Conservation (phyloP, 2,329 filamentous ascomycete genomes). For the Bisporella sp. region DNA sequence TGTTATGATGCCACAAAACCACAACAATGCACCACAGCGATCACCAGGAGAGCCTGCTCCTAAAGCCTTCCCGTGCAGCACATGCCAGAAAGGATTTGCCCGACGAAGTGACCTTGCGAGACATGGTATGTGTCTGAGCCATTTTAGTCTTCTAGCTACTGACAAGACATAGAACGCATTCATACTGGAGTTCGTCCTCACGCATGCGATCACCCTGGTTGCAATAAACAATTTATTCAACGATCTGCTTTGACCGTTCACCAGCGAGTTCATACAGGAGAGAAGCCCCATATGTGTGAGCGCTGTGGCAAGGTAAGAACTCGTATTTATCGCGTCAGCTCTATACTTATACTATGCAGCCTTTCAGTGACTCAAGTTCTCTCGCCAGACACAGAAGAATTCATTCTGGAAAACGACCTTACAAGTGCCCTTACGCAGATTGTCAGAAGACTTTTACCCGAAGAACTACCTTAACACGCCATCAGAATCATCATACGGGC, state of each 20-base stretch:
- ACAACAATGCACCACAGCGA: slow-evolving; percentile 10
- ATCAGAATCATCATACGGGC: slow-evolving; percentile 93
- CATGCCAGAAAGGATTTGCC: slow-evolving; percentile 87
- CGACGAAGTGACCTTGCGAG: slow-evolving; percentile 87
- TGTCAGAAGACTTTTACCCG: slow-evolving; percentile 98
- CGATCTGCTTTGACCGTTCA: slow-evolving; percentile 93
- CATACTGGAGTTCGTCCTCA: slow-evolving; percentile 89
- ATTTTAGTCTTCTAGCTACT: slow-evolving; percentile 1
- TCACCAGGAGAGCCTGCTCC: slow-evolving; percentile 19
- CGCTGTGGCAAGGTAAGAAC: slow-evolving; percentile 79
- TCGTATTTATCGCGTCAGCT: slow-evolving; percentile 5
- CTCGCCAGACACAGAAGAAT: slow-evolving; percentile 89
- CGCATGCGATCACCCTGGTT: slow-evolving; percentile 81
- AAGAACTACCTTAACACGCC: slow-evolving; percentile 86
- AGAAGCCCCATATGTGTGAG: slow-evolving; percentile 98
- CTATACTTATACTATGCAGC: slow-evolving; percentile 44
- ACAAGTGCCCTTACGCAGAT: slow-evolving; percentile 95
- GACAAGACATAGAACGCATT: slow-evolving; percentile 66
- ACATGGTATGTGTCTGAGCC: slow-evolving; percentile 65
- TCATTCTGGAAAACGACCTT: slow-evolving; percentile 90
- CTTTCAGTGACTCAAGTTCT: slow-evolving; percentile 94
- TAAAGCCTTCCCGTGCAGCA: slow-evolving; percentile 83
- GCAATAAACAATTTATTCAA: slow-evolving; percentile 96
- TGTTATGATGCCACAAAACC: slow-evolving; percentile 25
- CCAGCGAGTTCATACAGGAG: slow-evolving; percentile 89